Evolutionary conservation across 1,139 yeast species (phyloP).

Genomic region (Hansenula anomala): DNA sequence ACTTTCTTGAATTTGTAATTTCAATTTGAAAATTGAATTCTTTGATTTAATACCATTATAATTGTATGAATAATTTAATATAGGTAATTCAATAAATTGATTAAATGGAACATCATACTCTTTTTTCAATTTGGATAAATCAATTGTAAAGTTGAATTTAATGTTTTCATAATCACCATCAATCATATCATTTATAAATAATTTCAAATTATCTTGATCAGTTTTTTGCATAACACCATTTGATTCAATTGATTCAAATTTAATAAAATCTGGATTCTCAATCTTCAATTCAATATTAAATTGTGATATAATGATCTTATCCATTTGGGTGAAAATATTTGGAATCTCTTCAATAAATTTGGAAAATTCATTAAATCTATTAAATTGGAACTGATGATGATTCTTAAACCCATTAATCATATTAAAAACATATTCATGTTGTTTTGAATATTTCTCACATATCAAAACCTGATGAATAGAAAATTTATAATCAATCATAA

Average conservation of each 20-base stretch:
- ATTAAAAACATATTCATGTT: not conserved
- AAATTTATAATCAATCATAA: not conserved
- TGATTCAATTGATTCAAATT: not conserved
- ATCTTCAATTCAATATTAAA: slow-evolving; percentile 6
- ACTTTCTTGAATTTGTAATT: slow-evolving; percentile 5
- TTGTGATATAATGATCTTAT: slow-evolving; percentile 8
- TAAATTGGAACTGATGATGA: too few species aligned
- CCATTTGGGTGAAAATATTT: slow-evolving; percentile 2
- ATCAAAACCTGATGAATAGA: not conserved
- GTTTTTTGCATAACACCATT: not conserved
- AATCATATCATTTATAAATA: slow-evolving; percentile 12
- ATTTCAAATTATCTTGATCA: slow-evolving; percentile 3
- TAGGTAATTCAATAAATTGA: slow-evolving; percentile 11
- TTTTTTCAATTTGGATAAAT: slow-evolving; percentile 6
- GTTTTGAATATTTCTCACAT: not conserved
- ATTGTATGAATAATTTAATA: slow-evolving; percentile 7
- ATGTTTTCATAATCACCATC: slow-evolving; percentile 19
- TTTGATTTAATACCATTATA: slow-evolving; percentile 6
- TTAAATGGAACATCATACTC: slow-evolving; percentile 2
- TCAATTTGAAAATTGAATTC: slow-evolving; percentile 2
- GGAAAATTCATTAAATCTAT: slow-evolving; percentile 7
- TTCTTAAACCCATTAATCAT: not conserved
- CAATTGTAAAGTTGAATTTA: slow-evolving; percentile 10
- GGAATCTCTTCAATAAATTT: not conserved
- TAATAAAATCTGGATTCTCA: not conserved